phyloP scores from a whole-genome alignment of 305 asterid genomes.

The Fraxinus floribunda region DNA sequence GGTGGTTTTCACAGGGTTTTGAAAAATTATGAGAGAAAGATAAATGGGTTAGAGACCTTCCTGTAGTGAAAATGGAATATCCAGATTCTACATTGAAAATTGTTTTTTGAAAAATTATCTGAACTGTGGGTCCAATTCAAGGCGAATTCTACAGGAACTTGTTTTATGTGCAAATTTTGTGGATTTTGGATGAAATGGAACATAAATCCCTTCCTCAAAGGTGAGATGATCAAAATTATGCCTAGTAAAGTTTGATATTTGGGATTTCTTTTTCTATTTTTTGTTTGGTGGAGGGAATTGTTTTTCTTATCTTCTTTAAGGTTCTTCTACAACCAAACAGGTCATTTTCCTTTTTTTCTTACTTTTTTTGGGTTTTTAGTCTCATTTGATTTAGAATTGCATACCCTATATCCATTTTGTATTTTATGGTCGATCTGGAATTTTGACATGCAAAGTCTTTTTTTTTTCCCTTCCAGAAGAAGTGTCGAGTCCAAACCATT shows the following conservation, averaged over 20 bases:
- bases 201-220: conserved; percentile 31
- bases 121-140: background rate
- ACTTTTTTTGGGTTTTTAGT: background rate
- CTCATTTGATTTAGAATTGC: background rate
- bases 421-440: conserved; percentile 41
- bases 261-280: background rate
- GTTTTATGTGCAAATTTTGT: conserved; percentile 28
- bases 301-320: background rate
- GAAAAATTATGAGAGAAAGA: background rate
- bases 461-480: background rate
- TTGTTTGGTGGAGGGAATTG: background rate
- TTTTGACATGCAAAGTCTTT: conserved; percentile 23
- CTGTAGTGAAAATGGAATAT: conserved; percentile 29
- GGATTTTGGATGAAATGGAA: conserved; percentile 31
- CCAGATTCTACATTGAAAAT: conserved; percentile 15
- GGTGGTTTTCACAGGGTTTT: conserved; percentile 84
- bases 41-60: conserved; percentile 28
- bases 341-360: background rate
- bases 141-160: conserved; percentile 1
- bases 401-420: conserved; percentile 2
- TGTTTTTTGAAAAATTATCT: conserved; percentile 22
- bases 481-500: background rate
- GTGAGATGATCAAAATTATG: conserved; percentile 46
- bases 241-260: conserved; percentile 16
- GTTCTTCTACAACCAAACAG: conserved; percentile 1